Conservation (phyloP, 1,284 basidiomycete species). For the Lignosus rhinocerotis region DNA sequence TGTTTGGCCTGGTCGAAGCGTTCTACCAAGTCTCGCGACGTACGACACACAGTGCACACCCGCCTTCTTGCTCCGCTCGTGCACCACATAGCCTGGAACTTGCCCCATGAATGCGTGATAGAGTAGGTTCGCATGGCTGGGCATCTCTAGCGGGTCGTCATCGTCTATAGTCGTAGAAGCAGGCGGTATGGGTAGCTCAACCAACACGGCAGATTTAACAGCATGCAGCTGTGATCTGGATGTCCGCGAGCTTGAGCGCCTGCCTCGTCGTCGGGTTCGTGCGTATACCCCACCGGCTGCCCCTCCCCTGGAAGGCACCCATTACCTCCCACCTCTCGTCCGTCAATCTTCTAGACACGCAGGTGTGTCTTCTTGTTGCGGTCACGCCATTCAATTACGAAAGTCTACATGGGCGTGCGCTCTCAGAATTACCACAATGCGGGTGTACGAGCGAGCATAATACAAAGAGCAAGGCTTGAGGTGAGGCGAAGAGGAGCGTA, state of each 20-base stretch:
- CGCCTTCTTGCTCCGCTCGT: slow-evolving; percentile 30
- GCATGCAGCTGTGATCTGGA: slow-evolving; percentile 16
- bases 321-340: slow-evolving; percentile 2
- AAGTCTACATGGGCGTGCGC: background rate
- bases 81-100: slow-evolving; percentile 14
- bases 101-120: background rate
- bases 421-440: background rate
- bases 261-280: background rate
- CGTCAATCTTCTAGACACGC: slow-evolving; percentile 7
- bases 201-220: background rate
- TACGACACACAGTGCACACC: slow-evolving; percentile 23
- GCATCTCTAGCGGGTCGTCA: background rate
- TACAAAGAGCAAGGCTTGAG: background rate
- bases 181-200: background rate
- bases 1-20: background rate
- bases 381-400: slow-evolving; percentile 10
- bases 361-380: slow-evolving; percentile 3
- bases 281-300: slow-evolving; percentile 6
- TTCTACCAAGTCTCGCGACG: background rate
- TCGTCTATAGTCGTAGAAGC: slow-evolving; percentile 4
- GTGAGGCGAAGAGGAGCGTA: background rate
- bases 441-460: too few species aligned
- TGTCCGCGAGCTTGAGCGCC: slow-evolving; percentile 9
- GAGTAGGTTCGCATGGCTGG: slow-evolving; percentile 9
- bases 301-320: slow-evolving; percentile 3